These are phyloP conservation scores for Cercospora sp. DNA, from an alignment of 2,329 filamentous ascomycete species.

Conservation along the genomic window DNA sequence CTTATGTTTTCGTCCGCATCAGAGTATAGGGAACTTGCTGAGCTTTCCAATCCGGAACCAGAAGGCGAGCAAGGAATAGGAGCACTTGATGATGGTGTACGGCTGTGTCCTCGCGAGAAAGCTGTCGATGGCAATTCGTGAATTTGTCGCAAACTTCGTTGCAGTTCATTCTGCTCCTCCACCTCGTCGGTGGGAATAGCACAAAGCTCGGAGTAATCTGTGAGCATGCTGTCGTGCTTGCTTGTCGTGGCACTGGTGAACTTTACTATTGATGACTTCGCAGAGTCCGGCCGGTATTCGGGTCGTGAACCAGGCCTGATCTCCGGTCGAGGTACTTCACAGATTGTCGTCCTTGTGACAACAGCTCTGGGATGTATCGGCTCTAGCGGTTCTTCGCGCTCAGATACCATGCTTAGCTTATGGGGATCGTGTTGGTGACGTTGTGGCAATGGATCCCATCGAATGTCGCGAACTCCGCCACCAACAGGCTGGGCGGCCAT, in stretches of 20 bases:
- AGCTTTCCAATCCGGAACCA: background rate
- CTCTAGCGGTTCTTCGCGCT: conserved; percentile 6
- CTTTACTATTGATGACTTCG: background rate
- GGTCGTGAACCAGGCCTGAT: background rate
- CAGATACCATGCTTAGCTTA: conserved; percentile 14
- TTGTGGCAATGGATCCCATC: conserved; percentile 7
- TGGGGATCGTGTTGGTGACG: conserved; percentile 7
- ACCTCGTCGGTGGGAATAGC: conserved; percentile 5
- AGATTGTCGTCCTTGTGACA: background rate
- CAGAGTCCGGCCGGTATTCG: conserved; percentile 7
- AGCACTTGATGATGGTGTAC: conserved; percentile 11
- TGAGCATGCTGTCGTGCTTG: conserved; percentile 14
- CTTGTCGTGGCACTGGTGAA: background rate
- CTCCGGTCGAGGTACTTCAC: background rate
- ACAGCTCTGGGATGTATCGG: background rate
- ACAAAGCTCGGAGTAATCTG: conserved; percentile 10
- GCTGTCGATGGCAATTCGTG: conserved; percentile 7
- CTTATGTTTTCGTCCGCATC: background rate
- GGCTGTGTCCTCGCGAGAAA: background rate
- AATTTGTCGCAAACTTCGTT: background rate
- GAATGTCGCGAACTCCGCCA: conserved; percentile 2
- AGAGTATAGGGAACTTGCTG: conserved; percentile 1
- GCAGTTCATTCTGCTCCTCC: background rate
- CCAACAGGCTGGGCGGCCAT: conserved; percentile 4
- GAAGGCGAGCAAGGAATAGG: conserved; percentile 3